A percentile compares a stretch with the other conserved stretches of the same genome.
These are phyloP conservation scores for Thelonectria olida DNA, from an alignment of 2,329 filamentous ascomycete species.

Conservation along the genomic window DNA sequence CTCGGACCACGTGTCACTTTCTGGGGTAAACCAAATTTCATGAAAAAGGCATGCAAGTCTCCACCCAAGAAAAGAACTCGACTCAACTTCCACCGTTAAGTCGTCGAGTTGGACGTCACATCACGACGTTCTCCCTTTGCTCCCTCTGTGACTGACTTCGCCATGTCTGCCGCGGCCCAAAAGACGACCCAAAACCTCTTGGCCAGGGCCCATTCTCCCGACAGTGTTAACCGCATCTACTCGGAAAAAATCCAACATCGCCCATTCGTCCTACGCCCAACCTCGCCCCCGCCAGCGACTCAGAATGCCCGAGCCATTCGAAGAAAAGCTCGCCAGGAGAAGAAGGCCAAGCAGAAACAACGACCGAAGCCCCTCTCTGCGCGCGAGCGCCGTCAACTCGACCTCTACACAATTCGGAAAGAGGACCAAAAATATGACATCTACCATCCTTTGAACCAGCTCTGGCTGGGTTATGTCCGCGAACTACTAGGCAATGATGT, in stretches of 20 bases:
- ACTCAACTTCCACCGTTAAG: not conserved
- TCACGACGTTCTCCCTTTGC: not conserved
- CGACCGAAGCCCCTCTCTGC: constrained; percentile 79
- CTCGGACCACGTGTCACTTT: constrained; percentile 36
- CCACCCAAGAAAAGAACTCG: constrained; percentile 16
- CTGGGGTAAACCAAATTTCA: constrained; percentile 23
- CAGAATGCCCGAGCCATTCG: constrained; percentile 66
- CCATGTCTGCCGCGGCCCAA: constrained; percentile 49
- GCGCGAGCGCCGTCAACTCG: constrained; percentile 76
- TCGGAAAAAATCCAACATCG: constrained; percentile 85
- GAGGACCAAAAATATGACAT: constrained; percentile 71
- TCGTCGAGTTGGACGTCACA: not conserved
- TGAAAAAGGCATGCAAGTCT: constrained; percentile 24
- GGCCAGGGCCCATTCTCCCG: constrained; percentile 79
- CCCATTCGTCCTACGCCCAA: constrained; percentile 80
- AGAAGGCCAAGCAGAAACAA: constrained; percentile 57
- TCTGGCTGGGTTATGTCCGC: constrained; percentile 88
- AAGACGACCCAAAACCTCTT: constrained; percentile 72
- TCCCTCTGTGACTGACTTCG: not conserved
- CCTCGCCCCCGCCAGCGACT: constrained; percentile 69
- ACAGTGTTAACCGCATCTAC: constrained; percentile 76
- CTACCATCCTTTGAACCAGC: constrained; percentile 77
- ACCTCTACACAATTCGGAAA: constrained; percentile 78
- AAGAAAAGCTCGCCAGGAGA: constrained; percentile 56
- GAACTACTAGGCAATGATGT: constrained; percentile 77